Evolutionary conservation across 306 rosid genomes (phyloP), one percentile per base, ranked within the genome.

Genomic region (Castanea crenata): DNA sequence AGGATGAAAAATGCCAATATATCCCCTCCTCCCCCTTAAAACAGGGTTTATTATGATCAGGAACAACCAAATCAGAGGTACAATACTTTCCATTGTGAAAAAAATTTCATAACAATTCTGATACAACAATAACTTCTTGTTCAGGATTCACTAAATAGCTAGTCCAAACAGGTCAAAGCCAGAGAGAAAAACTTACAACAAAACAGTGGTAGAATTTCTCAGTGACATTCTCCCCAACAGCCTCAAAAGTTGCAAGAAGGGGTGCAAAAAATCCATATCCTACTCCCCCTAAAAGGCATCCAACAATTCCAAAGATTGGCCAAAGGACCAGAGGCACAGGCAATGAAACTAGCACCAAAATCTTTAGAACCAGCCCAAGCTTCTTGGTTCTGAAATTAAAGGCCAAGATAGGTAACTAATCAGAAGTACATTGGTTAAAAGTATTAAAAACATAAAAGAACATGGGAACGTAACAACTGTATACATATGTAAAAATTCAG

Each of bases 231-330:
- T 54, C 79, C 32, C 92, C 94, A n/a, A 88, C 85, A 6, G 93
- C 93, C 84, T 90, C 93, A 85, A 93, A 90, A 77, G 97, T 93
- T 68, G 91, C 88, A 79, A 91, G 80, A 80, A 93, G 89, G 46
- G 98, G 98, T 76, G 84, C 58, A 61, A 93, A 91, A 59, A 88
- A 52, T 5, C 97, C 98, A 81, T 88, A 93, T 86, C 93, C 98
- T 29, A 93, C 73, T 83, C 94, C 98, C 59, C 91, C 93, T 62
- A 93, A 84, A 69, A 91, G 35, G 82, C 97, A 91, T 71, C 90
- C 91, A 79, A 77, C 64, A 79, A 90, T 52, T 35, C 97, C 94
- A 76, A 87, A 23, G 68, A 82, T 56, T 20, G 94, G 94, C 90
- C 88, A 87, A 31, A 93, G 87, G 15, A 86, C 41, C 54, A 91